phyloP scores from a whole-genome alignment of 345 rosid genomes.

The Garcia nutans region DNA sequence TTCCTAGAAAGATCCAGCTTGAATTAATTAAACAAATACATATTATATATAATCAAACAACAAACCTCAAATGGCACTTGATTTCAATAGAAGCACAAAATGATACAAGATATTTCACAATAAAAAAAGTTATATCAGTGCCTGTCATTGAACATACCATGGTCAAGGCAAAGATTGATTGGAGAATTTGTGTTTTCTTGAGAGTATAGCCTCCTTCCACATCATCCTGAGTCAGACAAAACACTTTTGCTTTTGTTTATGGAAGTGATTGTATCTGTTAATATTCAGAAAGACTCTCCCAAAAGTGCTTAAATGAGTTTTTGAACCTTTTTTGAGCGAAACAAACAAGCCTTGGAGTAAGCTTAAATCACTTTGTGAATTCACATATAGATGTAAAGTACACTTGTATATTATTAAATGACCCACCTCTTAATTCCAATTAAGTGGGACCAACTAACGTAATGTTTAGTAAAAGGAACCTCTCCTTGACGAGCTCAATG shows the following conservation, averaged over 20 bases:
- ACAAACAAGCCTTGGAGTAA: slow-evolving; percentile 26
- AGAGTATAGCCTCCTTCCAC: slow-evolving; percentile 32
- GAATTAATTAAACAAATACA: too few species aligned
- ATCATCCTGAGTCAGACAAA: slow-evolving; percentile 56
- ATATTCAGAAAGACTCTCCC: not conserved
- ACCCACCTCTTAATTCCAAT: not conserved
- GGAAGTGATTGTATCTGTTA: slow-evolving; percentile 35
- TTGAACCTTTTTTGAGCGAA: slow-evolving; percentile 14
- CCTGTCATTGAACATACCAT: too few species aligned
- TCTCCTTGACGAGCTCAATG: too few species aligned
- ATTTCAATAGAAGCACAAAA: too few species aligned
- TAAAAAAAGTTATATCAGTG: too few species aligned
- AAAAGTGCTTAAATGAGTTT: slow-evolving; percentile 27
- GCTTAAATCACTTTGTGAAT: slow-evolving; percentile 23
- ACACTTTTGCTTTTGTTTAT: slow-evolving; percentile 31
- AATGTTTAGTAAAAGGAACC: slow-evolving; percentile 16
- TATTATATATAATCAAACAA: too few species aligned
- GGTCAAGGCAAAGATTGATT: slow-evolving; percentile 14
- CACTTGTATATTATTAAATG: not conserved
- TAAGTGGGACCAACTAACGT: slow-evolving; percentile 24
- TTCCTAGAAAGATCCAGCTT: too few species aligned
- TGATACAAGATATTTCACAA: too few species aligned
- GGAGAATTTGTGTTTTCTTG: slow-evolving; percentile 39
- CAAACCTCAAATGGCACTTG: too few species aligned
- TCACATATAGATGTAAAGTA: slow-evolving; percentile 22